Percentiles rank a stretch among this genome's conserved stretches.
Evolutionary conservation across 768 basidiomycete species (phyloP).

Genomic region (Boletus rubroflammeus): DNA sequence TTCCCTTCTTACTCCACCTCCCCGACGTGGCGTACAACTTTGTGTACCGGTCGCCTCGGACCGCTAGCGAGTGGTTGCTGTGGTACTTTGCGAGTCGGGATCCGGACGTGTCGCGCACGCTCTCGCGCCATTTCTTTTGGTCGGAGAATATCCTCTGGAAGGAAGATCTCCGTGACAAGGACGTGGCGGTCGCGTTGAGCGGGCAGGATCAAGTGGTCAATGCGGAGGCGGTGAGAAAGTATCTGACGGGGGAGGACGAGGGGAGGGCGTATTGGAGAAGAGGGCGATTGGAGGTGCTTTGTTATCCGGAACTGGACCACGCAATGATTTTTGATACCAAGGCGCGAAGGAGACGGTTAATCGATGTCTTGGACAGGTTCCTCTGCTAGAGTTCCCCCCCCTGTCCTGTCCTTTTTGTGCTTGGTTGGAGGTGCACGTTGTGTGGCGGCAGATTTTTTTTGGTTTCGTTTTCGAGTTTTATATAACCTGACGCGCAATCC

Average conservation of each 20-base stretch:
- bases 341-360: conserved; percentile 26
- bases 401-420: neutral
- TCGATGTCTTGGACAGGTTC: conserved; percentile 33
- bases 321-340: conserved; percentile 37
- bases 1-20: conserved; percentile 60
- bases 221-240: conserved; percentile 35
- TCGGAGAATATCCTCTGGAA: conserved; percentile 56
- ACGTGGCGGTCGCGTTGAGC: conserved; percentile 35
- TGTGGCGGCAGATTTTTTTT: neutral
- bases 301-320: conserved; percentile 38
- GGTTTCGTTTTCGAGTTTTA: neutral
- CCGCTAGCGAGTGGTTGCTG: conserved; percentile 59
- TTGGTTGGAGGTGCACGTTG: neutral
- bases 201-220: conserved; percentile 44
- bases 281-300: conserved; percentile 38
- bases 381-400: neutral
- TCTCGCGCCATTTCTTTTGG: conserved; percentile 67
- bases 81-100: conserved; percentile 69
- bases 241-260: conserved; percentile 35
- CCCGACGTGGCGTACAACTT: conserved; percentile 65
- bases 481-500: neutral
- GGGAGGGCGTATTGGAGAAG: conserved; percentile 25
- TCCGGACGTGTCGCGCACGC: conserved; percentile 55
- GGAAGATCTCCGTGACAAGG: conserved; percentile 43
- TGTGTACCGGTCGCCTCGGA: conserved; percentile 52